phyloP scores from a whole-genome alignment of 208 protist species.

The Acanthamoeba sp. region DNA sequence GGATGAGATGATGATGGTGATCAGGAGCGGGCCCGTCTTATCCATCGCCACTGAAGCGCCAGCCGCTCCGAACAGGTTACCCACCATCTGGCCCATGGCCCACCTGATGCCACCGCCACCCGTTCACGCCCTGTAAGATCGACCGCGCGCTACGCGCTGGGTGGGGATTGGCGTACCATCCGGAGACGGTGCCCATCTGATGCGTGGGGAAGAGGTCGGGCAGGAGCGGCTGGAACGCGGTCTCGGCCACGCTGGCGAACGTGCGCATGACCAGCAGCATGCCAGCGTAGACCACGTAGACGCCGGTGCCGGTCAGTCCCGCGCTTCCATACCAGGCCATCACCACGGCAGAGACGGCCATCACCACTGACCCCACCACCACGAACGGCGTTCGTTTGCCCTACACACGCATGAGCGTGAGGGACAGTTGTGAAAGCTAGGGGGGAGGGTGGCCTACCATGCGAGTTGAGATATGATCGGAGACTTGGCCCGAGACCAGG shows the following conservation, averaged over 20 bases:
- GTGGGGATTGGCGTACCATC: not conserved
- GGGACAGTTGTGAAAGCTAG: no score
- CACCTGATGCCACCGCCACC: not conserved
- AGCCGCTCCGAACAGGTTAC: not conserved
- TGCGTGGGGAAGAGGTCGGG: not conserved
- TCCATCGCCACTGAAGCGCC: not conserved
- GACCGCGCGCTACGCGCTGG: no score
- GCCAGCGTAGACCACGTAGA: not conserved
- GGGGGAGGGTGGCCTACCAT: not conserved
- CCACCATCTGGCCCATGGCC: constrained; percentile 9
- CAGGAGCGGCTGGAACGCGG: constrained; percentile 16
- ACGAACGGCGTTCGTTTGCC: constrained; percentile 11
- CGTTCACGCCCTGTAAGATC: not conserved
- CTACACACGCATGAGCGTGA: not conserved
- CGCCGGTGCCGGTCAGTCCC: not conserved
- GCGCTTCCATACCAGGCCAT: not conserved
- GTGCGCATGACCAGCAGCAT: not conserved
- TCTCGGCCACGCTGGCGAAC: not conserved
- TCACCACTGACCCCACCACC: not conserved
- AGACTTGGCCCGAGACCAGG: not conserved
- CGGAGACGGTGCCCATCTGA: constrained; percentile 20
- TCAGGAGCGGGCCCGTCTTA: not conserved
- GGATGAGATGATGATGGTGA: not conserved
- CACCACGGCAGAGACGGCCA: not conserved
- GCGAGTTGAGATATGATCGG: not conserved